Evolutionary conservation across 179 eudicot genomes (phyloP), one percentile per base, ranked within the genome.

Genomic region (Nepenthes alata): DNA sequence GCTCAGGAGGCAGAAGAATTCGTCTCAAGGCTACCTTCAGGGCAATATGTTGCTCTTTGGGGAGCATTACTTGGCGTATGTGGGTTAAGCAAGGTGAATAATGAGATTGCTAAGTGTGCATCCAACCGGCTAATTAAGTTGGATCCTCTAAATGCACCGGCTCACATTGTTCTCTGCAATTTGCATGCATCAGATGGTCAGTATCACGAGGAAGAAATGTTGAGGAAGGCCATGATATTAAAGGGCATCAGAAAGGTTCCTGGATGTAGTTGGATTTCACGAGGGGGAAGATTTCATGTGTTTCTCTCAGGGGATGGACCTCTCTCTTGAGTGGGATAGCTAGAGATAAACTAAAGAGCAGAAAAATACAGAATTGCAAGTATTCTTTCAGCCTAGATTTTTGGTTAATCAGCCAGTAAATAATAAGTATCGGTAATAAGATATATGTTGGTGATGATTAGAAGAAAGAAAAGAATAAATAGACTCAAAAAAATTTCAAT

Each of bases 61-160:
- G 83, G 83, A 48, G 73, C 83, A 45, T 61, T 79, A 45, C 61
- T 79, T 48, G 83, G 83, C 62, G 65, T 75, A 14, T 79, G 83
- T 59, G 78, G 77, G 51, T 55, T 79, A 9, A 47, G 49, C 55
- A 75, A 79, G 63, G 71, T 66, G 6, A 79, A 62, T 59, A 45
- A 60, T 47, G 69, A 67, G 57, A 59, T 75, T 50, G 73, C 77
- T 70, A 47, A 13, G 3, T 74, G 74, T 34, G 51, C 77, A 3
- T 64, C 75, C 37, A 55, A 59, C 35, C 60, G 60, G 63, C 69
- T 75, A 37, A 66, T 72, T 49, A 62, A 75, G 67, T 64, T 79
- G 55, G 83, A 79, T 62, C 75, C 83, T 61, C n/a, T 3, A 47
- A 79, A 79, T 72, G 65, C 73, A 54, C 62, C 80, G 11, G 80